Evolutionary conservation across 495 filamentous ascomycete species (phyloP), one percentile per base, ranked within the genome.

Genomic region (Eremomyces bilateralis): DNA sequence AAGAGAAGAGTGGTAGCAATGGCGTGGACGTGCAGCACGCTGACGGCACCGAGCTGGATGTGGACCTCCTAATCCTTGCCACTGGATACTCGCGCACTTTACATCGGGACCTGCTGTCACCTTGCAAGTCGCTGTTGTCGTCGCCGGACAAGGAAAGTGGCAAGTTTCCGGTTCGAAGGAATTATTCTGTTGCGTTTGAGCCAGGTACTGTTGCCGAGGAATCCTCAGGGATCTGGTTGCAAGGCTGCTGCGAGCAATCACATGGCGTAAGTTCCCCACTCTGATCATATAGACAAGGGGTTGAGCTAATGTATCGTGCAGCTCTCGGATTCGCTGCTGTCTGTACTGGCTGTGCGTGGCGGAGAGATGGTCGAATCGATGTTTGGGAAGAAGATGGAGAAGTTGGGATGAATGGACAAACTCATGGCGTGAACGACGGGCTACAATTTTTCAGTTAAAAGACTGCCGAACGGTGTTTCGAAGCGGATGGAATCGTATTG

Each of bases 241-340:
- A 94, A 54, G 88, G 88, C 1, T 94, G 83, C 52, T 88, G 82
- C 46, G 82, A 97, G 56, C 68, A 62, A 39, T 92, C 80, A 19
- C 88, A 94, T 51, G 88, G 88, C 22, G 76, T 82, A 61, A 67
- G 73, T 67, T 29, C 20, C 38, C 21, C 10, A 11, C 6, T 17
- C 34, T 11, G 19, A 34, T 15, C 5, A 6, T 39, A 34, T 33
- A 36, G n/a, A 20, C 16, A 28, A 16, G 15, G 29, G 29, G 25
- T 20, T 11, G 24, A 28, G 24, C 13, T 28, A 8, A 28, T 8
- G 8, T 28, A 15, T 6, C 12, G 6, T 8, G 5, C 15, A 32
- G 30, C 20, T 35, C 8, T 4, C 16, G 11, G 33, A 35, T 22
- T 21, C 33, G 6, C 33, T 35, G 4, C 20, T 35, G 10, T 5